phyloP scores from a whole-genome alignment of 345 rosid species.

The Aquilaria sinensis region DNA sequence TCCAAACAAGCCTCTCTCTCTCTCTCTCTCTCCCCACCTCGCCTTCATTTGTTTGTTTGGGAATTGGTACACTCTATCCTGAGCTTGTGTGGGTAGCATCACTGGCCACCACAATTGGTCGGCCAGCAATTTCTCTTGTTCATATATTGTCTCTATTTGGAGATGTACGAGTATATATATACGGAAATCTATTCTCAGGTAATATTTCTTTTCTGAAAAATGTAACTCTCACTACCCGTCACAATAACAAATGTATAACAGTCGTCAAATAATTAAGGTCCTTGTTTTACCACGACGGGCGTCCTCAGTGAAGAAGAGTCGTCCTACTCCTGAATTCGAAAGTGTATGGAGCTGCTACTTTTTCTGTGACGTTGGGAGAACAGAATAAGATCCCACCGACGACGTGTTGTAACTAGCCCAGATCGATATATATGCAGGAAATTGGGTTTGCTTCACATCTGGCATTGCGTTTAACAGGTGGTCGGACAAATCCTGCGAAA shows the following conservation, averaged over 20 bases:
- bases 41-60: conserved; percentile 17
- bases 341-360: too few relatives aligned
- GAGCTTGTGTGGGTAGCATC: conserved; percentile 22
- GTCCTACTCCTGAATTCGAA: background rate
- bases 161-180: conserved; percentile 13
- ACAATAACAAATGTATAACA: background rate
- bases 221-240: conserved; percentile 25
- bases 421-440: conserved; percentile 22
- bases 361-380: conserved; percentile 22
- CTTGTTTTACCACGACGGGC: background rate
- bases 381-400: conserved; percentile 32
- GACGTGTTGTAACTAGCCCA: conserved; percentile 23
- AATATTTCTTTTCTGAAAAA: conserved; percentile 4
- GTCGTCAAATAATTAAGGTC: background rate
- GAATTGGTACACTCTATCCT: conserved; percentile 13
- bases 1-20: background rate
- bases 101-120: conserved; percentile 40
- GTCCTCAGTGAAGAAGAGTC: background rate
- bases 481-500: conserved; percentile 5
- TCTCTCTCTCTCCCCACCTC: conserved; percentile 17
- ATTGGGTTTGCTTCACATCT: conserved; percentile 5
- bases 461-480: conserved; percentile 17
- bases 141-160: conserved; percentile 19
- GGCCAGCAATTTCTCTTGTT: conserved; percentile 24
- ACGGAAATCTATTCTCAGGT: conserved; percentile 4